These are phyloP conservation scores for Pluteus cervinus DNA, from an alignment of 768 basidiomycete species.

Conservation along the genomic window DNA sequence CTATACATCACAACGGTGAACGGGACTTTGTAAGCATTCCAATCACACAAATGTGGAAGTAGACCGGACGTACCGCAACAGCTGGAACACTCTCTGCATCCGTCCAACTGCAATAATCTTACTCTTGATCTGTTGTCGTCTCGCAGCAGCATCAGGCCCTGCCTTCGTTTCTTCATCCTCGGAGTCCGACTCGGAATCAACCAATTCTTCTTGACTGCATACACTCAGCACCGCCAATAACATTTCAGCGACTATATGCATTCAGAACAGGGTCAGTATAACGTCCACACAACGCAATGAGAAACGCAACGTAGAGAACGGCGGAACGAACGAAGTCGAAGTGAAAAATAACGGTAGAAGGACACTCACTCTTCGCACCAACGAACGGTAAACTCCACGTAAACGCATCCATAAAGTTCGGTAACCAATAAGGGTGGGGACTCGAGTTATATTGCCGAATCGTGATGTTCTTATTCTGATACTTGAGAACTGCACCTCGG, in stretches of 20 bases:
- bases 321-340: too few species aligned
- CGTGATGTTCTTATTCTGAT: slow-evolving; percentile 94
- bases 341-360: too few species aligned
- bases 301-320: too few species aligned
- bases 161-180: slow-evolving; percentile 31
- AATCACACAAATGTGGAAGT: slow-evolving; percentile 1
- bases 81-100: slow-evolving; percentile 86
- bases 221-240: slow-evolving; percentile 89
- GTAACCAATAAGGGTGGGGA: slow-evolving; percentile 91
- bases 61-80: slow-evolving; percentile 63
- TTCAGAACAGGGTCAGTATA: not conserved
- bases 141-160: slow-evolving; percentile 33
- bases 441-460: slow-evolving; percentile 81
- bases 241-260: slow-evolving; percentile 88
- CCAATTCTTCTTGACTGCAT: slow-evolving; percentile 90
- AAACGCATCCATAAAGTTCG: slow-evolving; percentile 97
- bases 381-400: slow-evolving; percentile 98
- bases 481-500: slow-evolving; percentile 94
- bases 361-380: slow-evolving; percentile 82
- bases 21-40: slow-evolving; percentile 2
- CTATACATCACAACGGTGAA: slow-evolving; percentile 24
- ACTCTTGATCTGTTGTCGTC: slow-evolving; percentile 80
- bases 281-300: slow-evolving; percentile 9
- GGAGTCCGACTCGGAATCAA: slow-evolving; percentile 44
- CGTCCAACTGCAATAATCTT: slow-evolving; percentile 91